Base-by-base conservation (phyloP, 495 filamentous ascomycete species). In the Aspergillus carlsbadensis region DNA sequence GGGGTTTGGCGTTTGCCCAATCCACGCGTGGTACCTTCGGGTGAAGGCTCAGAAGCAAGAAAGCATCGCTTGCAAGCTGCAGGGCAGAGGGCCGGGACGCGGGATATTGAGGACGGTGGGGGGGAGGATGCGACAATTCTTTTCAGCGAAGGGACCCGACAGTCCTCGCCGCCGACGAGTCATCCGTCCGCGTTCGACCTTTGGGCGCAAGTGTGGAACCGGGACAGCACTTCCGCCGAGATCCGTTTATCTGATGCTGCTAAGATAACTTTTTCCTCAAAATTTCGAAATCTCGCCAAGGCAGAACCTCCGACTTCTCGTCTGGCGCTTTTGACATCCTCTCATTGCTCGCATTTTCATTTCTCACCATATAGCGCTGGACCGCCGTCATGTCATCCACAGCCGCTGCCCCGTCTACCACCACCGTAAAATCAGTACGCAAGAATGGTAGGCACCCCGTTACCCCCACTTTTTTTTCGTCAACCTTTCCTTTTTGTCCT, bases 171-270 rank as follows among this genome's bases (percentile, higher is more conserved):
- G 47, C n/a, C n/a, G n/a, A 22, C 43, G 33, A 52, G 45, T 56
- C 55, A 56, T 47, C 55, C 47, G 34, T 56, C 52, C 43, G 52
- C n/a, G n/a, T n/a, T n/a, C n/a, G 42, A 39, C 14, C 43, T 36
- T 45, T 17, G 57, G 54, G 48, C 42, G 37, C 52, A 52, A 20
- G 54, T 50, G 63, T 62, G 62, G 60, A 22, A 29, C 56, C 60
- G 64, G 66, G 47, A 29, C 13, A 22, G 40, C 3, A 64, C 57
- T 70, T 66, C 52, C 29, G 56, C 67, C 69, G 69, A 64, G 67
- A 72, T 72, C 67, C 67, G 69, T 57, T 69, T 72, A 70, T 70
- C 69, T 65, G 65, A 70, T 70, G 57, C 63, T 61, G 54, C 67
- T 70, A 70, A 69, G 68, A 73, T 69, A 67, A 70, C 58, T 68